A percentile compares a stretch with the other conserved stretches of the same genome.
Conservation (phyloP, 305 asterid species). For the Solanum chacoense region DNA sequence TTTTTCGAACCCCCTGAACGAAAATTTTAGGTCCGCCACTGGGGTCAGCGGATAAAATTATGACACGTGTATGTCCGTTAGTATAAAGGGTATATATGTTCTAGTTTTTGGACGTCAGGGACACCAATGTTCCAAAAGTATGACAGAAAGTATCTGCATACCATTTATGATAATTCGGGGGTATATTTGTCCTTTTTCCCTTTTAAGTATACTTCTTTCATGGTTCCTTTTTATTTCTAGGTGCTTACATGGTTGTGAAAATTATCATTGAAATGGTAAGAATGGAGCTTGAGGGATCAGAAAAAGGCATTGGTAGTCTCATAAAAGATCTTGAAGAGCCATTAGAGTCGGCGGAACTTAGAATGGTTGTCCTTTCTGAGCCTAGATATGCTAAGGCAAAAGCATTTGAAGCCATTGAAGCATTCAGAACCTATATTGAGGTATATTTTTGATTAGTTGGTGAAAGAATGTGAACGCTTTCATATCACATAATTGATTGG, state of each 20-base stretch:
- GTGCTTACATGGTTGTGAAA: constrained; percentile 88
- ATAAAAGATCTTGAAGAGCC: constrained; percentile 79
- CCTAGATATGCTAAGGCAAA: constrained; percentile 67
- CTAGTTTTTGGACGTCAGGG: neutral
- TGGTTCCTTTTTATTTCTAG: constrained; percentile 11
- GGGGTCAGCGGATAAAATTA: neutral
- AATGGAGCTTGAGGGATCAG: constrained; percentile 72
- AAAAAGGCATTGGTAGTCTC: constrained; percentile 64
- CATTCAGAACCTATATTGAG: constrained; percentile 54
- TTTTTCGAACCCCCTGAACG: too few species aligned
- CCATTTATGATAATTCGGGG: neutral
- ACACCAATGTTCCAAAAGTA: neutral
- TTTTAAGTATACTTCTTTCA: neutral
- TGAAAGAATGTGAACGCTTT: neutral
- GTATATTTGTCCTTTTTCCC: neutral
- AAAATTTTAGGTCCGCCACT: too few species aligned
- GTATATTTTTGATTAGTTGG: constrained; percentile 14
- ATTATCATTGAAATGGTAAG: constrained; percentile 83
- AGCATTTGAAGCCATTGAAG: constrained; percentile 57
- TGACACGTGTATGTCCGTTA: neutral
- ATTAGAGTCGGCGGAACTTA: constrained; percentile 62
- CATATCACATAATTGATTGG: neutral
- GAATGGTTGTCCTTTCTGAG: constrained; percentile 63
- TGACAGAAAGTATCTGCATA: neutral
- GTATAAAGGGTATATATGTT: neutral